Percentiles rank a stretch among this genome's conserved stretches.
Evolutionary conservation across 768 basidiomycete species (phyloP).

Genomic region (Kwoniella newhampshirensis): DNA sequence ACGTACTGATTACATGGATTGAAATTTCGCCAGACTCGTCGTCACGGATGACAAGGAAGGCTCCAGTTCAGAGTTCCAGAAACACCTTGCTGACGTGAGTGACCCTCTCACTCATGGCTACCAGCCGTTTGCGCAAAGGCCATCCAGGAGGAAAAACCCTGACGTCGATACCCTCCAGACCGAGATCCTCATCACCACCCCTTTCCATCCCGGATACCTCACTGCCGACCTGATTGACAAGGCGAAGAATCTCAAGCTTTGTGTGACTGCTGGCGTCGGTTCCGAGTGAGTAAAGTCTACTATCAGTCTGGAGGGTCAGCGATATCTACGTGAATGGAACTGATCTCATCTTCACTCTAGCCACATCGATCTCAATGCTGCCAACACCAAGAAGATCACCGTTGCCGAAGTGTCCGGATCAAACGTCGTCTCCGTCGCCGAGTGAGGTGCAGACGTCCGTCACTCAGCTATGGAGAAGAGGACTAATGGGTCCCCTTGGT

Average conservation of each 20-base stretch:
- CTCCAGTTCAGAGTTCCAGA: slow-evolving; percentile 74
- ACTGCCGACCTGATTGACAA: slow-evolving; percentile 55
- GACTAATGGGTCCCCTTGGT: not conserved
- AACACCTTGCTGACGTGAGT: slow-evolving; percentile 74
- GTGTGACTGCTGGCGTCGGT: slow-evolving; percentile 86
- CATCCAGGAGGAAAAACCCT: not conserved
- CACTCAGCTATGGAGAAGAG: not conserved
- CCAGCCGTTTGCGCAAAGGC: not conserved
- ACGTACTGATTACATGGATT: not conserved
- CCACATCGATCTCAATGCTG: slow-evolving; percentile 71
- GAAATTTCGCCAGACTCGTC: slow-evolving; percentile 53
- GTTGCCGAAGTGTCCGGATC: slow-evolving; percentile 79
- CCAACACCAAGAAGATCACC: slow-evolving; percentile 74
- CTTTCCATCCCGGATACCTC: slow-evolving; percentile 53
- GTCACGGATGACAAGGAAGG: slow-evolving; percentile 83
- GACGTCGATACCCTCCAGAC: slow-evolving; percentile 12
- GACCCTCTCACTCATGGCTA: not conserved
- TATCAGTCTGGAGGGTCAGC: slow-evolving; percentile 11
- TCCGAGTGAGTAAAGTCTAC: slow-evolving; percentile 68
- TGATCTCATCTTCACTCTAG: slow-evolving; percentile 12
- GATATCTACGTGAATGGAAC: not conserved
- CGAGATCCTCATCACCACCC: slow-evolving; percentile 48
- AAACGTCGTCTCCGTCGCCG: slow-evolving; percentile 82
- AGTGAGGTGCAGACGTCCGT: slow-evolving; percentile 48
- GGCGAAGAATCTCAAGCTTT: slow-evolving; percentile 86